Evolutionary conservation across 768 basidiomycete genomes (phyloP), one percentile per base, ranked within the genome.

Genomic region (Boletus sp.): DNA sequence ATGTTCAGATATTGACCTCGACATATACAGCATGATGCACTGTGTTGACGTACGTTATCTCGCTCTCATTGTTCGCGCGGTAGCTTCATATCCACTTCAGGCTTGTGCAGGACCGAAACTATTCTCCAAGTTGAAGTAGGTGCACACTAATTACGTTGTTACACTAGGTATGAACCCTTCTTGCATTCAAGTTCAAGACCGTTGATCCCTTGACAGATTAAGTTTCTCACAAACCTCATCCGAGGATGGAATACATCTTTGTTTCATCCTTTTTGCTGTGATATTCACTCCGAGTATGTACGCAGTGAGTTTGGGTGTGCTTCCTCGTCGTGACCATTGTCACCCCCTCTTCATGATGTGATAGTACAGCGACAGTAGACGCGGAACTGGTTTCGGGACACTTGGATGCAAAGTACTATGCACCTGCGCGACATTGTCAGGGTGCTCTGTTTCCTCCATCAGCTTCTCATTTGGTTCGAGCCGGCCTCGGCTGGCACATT

Each of bases 11-110:
- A 62, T 46, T 67, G 52, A 65, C 41, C 29, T 35, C 29, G 6
- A 44, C 54, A 3, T 55, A 33, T 29, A 15, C 65, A 91, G 87
- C 75, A 82, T 92, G 86, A 94, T 94, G 91, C 94, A 94, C 78
- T 94, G 92, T 67, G 89, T 87, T 53, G 91, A 94, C 64, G 91
- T 92, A 76, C 55, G 89, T 78, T 40, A 5, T 39, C 29, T 32
- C 6, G 24, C 33, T 51, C 32, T 24, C n/a, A 10, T 30, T 29
- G 3, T 29, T 18, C 2, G 8, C 7, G n/a, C n/a, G 4, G 10
- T 37, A 36, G 18, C 55, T 55, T 64, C 53, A 62, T 53, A 42
- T 11, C 57, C 29, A 54, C 5, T 28, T 47, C 73, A 79, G 76
- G 73, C 62, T 78, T 63, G 82, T 64, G 82, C 84, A 59, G 92